Base-by-base conservation (phyloP, 2,329 filamentous ascomycete species). In the Fusarium citri region DNA sequence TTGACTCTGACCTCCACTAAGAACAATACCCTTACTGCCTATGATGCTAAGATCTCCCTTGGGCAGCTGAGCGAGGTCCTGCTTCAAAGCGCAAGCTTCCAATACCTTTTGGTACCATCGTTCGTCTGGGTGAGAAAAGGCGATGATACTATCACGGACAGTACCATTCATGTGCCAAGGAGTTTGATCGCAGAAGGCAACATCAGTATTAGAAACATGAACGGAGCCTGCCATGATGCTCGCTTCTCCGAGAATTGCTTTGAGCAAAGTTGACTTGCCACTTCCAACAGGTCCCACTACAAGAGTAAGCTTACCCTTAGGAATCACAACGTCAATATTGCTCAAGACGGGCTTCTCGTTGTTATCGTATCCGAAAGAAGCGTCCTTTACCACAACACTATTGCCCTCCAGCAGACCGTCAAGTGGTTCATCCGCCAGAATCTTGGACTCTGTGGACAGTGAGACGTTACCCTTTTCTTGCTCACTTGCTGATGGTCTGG, bases 1-100 rank as follows among this genome's bases (percentile, higher is more conserved):
- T 28, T 79, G 77, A 9, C 75, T 78, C 60, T 82, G 79, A 0
- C 80, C 81, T 23, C 81, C 81, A 7, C 80, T 82, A 11, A 83
- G 66, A 0, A 73, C 75, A 18, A 80, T 77, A 0, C 81, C 80
- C 43, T 77, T 78, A 12, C 74, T 80, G 4, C 81, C 80, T n/a
- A 80, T 74, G 2, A 65, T 64, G 0, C 79, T 80, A 5, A 70
- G 64, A 34, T 81, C 79, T 15, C 80, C 78, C 1, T 75, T 51
- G 0, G 78, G 73, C 4, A 81, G 71, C 9, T 67, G 65, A 0
- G 28, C 23, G 3, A 80, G 58, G 43, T 81, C 79, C 6, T 64
- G 45, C 1, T 59, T 57, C 15, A 78, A 28, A 1, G 66, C 69
- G 10, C 72, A 76, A 2, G 51, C 75, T 0, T 75, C 51, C 0